phyloP scores from a whole-genome alignment of 2,329 filamentous ascomycete species.

The Didymella glomerata region DNA sequence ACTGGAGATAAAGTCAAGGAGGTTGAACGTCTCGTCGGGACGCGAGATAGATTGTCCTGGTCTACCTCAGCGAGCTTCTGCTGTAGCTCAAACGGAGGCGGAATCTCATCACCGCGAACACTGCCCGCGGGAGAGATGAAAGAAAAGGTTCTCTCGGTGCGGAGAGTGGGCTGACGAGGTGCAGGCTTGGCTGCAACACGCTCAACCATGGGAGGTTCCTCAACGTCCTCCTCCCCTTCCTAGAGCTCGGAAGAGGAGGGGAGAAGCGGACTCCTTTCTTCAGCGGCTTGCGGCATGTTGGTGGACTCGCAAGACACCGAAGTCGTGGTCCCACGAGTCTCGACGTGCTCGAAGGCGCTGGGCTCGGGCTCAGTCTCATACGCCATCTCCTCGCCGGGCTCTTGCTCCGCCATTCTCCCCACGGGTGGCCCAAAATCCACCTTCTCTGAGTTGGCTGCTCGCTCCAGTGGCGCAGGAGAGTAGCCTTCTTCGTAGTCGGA shows the following conservation, averaged over 20 bases:
- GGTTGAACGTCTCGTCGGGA: neutral
- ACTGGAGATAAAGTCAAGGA: neutral
- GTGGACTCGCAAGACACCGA: neutral
- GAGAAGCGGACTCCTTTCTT: conserved; percentile 17
- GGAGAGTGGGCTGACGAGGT: neutral
- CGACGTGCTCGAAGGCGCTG: neutral
- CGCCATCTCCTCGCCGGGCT: neutral
- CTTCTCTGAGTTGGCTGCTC: neutral
- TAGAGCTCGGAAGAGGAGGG: conserved; percentile 12
- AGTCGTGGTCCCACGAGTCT: neutral
- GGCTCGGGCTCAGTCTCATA: neutral
- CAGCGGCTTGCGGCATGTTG: neutral
- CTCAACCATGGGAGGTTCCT: conserved; percentile 3
- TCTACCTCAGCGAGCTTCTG: neutral
- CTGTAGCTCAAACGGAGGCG: neutral
- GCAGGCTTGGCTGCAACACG: neutral
- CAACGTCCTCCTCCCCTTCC: conserved; percentile 11
- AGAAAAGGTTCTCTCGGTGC: neutral
- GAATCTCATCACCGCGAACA: neutral
- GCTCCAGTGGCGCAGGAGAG: neutral
- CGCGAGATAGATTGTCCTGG: neutral
- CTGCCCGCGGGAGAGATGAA: neutral
- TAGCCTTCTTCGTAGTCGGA: neutral
- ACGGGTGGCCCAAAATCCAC: neutral
- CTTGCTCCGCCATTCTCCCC: conserved; percentile 1